Evolutionary conservation across 305 asterid genomes (phyloP).

Genomic region (Fraxinus velutina): DNA sequence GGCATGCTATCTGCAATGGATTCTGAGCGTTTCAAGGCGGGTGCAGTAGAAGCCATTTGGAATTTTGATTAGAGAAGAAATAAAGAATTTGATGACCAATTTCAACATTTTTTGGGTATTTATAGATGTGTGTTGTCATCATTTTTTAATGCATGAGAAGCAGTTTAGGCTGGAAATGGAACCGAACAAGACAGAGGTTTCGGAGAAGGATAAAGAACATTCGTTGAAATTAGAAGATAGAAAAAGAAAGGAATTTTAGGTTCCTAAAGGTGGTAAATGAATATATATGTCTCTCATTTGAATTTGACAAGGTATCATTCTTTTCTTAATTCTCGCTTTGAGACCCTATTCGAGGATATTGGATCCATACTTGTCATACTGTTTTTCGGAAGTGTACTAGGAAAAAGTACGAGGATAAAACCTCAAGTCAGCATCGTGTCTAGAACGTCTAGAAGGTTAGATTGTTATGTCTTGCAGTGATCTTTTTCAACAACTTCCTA

Average conservation of each 20-base stretch:
- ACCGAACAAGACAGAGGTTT: constrained; percentile 20
- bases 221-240: constrained; percentile 28
- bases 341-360: too few species aligned
- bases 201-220: constrained; percentile 41
- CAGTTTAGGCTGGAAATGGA: constrained; percentile 17
- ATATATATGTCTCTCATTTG: constrained; percentile 3
- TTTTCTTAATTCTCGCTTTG: constrained; percentile 28
- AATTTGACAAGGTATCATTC: constrained; percentile 47
- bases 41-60: constrained; percentile 45
- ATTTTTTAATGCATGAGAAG: not conserved
- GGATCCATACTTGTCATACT: too few species aligned
- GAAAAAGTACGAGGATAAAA: not conserved
- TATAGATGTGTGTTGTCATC: constrained; percentile 35
- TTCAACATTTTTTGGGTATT: constrained; percentile 23
- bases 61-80: not conserved
- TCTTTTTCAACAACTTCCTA: too few species aligned
- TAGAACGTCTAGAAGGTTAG: too few species aligned
- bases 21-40: constrained; percentile 60
- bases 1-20: constrained; percentile 77
- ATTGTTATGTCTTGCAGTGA: too few species aligned
- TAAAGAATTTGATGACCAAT: constrained; percentile 8
- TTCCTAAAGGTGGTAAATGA: constrained; percentile 24
- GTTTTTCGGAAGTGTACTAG: not conserved
- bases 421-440: too few species aligned
- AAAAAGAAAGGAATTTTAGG: constrained; percentile 51